Conservation (phyloP, 345 rosid genomes). For the Jatropha curcas region DNA sequence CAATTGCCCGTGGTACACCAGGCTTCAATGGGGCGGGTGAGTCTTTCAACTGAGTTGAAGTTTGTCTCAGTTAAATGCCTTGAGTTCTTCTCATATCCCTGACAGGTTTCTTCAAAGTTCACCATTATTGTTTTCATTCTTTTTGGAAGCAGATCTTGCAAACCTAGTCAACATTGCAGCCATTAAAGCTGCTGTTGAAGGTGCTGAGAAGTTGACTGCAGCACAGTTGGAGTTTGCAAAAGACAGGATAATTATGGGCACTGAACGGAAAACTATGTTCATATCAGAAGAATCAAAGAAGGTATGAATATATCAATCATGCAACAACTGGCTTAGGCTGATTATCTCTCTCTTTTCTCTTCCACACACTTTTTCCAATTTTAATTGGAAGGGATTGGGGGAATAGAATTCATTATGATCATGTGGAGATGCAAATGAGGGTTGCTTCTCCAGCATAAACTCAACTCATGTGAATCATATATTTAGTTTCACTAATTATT, state of each 20-base stretch:
- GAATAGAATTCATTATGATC: neutral
- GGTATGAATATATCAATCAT: constrained; percentile 42
- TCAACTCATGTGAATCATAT: neutral
- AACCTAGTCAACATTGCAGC: constrained; percentile 97
- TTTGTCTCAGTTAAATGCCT: neutral
- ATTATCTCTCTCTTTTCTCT: neutral
- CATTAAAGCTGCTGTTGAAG: constrained; percentile 98
- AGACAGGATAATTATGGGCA: constrained; percentile 94
- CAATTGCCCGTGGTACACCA: constrained; percentile 98
- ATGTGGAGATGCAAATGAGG: neutral
- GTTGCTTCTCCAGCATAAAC: neutral
- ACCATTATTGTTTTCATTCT: constrained; percentile 7
- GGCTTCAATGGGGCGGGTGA: constrained; percentile 99
- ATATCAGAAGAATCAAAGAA: constrained; percentile 95
- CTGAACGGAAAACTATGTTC: constrained; percentile 95
- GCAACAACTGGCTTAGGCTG: neutral
- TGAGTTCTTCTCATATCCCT: neutral
- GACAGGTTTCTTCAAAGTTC: neutral
- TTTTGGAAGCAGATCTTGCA: constrained; percentile 70
- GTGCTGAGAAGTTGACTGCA: constrained; percentile 74
- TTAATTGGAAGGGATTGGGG: too few species aligned
- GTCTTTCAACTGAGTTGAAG: constrained; percentile 8
- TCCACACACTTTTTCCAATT: neutral
- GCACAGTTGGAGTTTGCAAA: constrained; percentile 89
- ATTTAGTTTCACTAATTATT: neutral